Percentiles rank a stretch among this genome's conserved stretches.
phyloP scores from a whole-genome alignment of 331 rosid genomes.

The Pyracantha coccinea region DNA sequence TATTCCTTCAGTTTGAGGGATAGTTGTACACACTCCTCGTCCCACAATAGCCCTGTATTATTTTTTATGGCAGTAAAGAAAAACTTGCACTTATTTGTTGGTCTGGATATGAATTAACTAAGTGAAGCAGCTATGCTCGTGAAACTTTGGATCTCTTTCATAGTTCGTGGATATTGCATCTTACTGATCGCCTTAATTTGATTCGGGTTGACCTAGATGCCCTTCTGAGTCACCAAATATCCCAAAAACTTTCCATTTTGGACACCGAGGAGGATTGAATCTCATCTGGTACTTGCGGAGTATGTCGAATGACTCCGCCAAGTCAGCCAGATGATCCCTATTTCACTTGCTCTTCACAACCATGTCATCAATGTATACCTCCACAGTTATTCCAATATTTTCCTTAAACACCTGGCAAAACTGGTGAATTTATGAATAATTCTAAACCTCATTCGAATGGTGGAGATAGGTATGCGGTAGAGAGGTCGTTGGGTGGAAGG shows the following conservation, averaged over 20 bases:
- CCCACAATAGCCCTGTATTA: too few species aligned
- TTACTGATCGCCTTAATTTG: not conserved
- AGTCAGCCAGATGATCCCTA: not conserved
- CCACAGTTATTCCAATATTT: not conserved
- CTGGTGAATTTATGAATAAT: slow-evolving; percentile 4
- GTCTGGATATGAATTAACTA: not conserved
- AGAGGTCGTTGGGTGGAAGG: slow-evolving; percentile 22
- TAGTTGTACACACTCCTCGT: too few species aligned
- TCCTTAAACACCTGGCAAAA: not conserved
- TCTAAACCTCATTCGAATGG: slow-evolving; percentile 8
- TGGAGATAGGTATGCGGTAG: slow-evolving; percentile 16
- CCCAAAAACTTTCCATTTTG: not conserved
- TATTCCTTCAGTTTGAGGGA: too few species aligned
- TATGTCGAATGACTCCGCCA: too few species aligned
- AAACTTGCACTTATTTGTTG: not conserved
- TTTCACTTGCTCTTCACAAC: not conserved
- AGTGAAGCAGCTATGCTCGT: not conserved
- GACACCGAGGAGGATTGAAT: not conserved
- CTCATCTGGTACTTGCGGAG: not conserved
- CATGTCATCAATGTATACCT: not conserved
- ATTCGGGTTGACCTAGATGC: not conserved
- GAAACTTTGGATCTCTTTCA: not conserved
- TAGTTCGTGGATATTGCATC: not conserved
- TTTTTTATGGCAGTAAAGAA: too few species aligned
- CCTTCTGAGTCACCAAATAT: too few species aligned